phyloP scores from a whole-genome alignment of 1,284 basidiomycete species.

The Moesziomyces sp. region DNA sequence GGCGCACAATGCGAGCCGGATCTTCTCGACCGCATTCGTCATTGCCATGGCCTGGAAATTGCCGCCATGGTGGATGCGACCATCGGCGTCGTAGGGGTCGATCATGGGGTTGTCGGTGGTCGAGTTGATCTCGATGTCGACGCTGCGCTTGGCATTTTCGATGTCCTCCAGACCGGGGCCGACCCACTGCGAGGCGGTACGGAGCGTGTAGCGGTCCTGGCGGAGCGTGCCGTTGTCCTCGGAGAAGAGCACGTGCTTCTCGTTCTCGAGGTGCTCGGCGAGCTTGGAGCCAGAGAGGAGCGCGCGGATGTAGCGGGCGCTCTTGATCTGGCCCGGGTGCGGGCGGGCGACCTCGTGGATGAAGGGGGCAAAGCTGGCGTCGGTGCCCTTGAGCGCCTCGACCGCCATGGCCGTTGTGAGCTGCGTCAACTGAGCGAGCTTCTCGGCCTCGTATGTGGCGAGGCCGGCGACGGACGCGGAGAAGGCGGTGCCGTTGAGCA shows the following conservation, averaged over 20 bases:
- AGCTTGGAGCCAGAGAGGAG: slow-evolving; percentile 77
- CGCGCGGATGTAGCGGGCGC: slow-evolving; percentile 39
- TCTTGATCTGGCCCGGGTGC: slow-evolving; percentile 81
- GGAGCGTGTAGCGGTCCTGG: slow-evolving; percentile 81
- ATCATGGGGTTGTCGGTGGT: slow-evolving; percentile 72
- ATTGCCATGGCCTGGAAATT: slow-evolving; percentile 74
- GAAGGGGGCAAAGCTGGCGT: slow-evolving; percentile 70
- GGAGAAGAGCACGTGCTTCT: slow-evolving; percentile 74
- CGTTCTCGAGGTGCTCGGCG: slow-evolving; percentile 74
- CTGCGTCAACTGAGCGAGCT: slow-evolving; percentile 78
- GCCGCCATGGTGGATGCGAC: slow-evolving; percentile 49
- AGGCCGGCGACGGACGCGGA: slow-evolving; percentile 72
- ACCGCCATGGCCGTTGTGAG: slow-evolving; percentile 84
- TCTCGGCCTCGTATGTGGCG: slow-evolving; percentile 78
- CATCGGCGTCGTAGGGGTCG: slow-evolving; percentile 50
- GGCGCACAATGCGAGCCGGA: slow-evolving; percentile 81
- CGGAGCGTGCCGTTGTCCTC: slow-evolving; percentile 78
- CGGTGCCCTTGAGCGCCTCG: slow-evolving; percentile 71
- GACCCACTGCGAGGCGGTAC: slow-evolving; percentile 72
- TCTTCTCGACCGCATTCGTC: slow-evolving; percentile 88
- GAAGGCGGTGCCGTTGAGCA: slow-evolving; percentile 83
- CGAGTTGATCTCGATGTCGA: slow-evolving; percentile 84
- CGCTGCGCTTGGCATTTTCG: slow-evolving; percentile 74
- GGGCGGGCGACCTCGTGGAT: slow-evolving; percentile 81
- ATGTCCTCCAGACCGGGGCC: slow-evolving; percentile 87